Base-by-base conservation (phyloP, 441 rosid species). In the Raphanus hybrid region DNA sequence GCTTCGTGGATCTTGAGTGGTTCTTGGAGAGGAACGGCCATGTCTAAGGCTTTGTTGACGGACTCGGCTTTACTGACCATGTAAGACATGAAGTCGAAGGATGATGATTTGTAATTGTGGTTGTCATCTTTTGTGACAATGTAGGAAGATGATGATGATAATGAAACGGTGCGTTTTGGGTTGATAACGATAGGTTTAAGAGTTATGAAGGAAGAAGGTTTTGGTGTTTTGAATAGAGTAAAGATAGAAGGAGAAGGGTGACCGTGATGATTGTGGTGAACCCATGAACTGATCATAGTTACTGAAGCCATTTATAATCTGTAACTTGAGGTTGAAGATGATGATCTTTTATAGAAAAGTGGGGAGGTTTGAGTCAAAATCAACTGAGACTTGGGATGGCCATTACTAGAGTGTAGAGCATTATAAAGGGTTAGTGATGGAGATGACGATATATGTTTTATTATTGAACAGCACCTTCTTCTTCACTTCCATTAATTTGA, bases 1-100 rank as follows among this genome's bases (percentile, higher is more conserved):
- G 97, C 87, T 62, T 92, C 93, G 52, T 91, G 93, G 76, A 95
- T 91, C 82, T 88, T 91, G 48, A 77, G 71, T 4, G 96, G 93
- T 0, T 88, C 87, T 2, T 85, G 80, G 65, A 92, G 81, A 6
- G 90, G 81, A 3, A 95, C 87, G 8, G 93, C 84, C 1, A 81
- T 71, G 11, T 88, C 93, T 2, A 95, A 68, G 8, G 98, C 97
- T 58, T 81, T 90, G 76, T 90, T 90, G 41, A 92, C 86, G 3
- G 85, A 62, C 43, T 48, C 77, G 3, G 88, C 91, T 78, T 86
- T 95, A 6, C 71, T 67, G 27, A 82, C 35, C 88, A 92, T 88
- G 84, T 92, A 90, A 14, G 86, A 70, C 74, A 84, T 84, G 86
- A 94, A 91, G 87, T 92, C 89, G 72, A 92, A 91, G 48, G 82